Evolutionary conservation across 768 basidiomycete genomes (phyloP), one percentile per base, ranked within the genome.

Genomic region (Psilocybe cyanescens): DNA sequence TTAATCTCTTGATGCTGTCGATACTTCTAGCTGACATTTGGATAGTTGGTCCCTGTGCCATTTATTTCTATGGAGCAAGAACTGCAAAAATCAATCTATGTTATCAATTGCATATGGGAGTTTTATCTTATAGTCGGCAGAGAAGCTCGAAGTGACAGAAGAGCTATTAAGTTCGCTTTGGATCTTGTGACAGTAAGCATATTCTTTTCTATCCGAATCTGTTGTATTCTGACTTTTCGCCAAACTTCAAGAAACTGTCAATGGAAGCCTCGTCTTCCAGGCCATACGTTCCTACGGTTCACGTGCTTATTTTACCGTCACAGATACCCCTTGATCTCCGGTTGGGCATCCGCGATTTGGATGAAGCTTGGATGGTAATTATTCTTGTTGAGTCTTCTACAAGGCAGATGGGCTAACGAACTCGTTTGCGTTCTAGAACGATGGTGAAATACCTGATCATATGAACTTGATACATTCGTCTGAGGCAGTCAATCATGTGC

Each of bases 81-180:
- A 17, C 70, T 81, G 12, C 74, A 80, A 54, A 71, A 72, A 16
- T 83, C 79, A 14, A 83, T 93, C 6, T 88, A 86, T 66, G 75
- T 94, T 51, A 70, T 92, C 39, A 88, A 94, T 69, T 93, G 90
- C 68, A 75, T 86, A 17, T 92, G 91, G 86, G 93, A 95, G 73
- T 76, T 90, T 48, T 94, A 91, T 66, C 83, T 94, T 16, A 59
- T 94, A 30, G 86, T 95, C 12, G 89, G 90, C 11, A 77, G 75
- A 51, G 78, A 83, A 19, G 91, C 89, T n/a, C 82, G 91, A 55
- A 81, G 81, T 31, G 77, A 83, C 35, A 81, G 87, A 57, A 70
- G 72, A 51, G 82, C 86, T 51, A 92, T 94, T 56, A 79, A 77
- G 48, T 74, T 91, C 28, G 92, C 86, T 2, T 69, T 94, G 7